Conservation (phyloP, 257 asterid species). For the Nicotiana tomentosiformis region DNA sequence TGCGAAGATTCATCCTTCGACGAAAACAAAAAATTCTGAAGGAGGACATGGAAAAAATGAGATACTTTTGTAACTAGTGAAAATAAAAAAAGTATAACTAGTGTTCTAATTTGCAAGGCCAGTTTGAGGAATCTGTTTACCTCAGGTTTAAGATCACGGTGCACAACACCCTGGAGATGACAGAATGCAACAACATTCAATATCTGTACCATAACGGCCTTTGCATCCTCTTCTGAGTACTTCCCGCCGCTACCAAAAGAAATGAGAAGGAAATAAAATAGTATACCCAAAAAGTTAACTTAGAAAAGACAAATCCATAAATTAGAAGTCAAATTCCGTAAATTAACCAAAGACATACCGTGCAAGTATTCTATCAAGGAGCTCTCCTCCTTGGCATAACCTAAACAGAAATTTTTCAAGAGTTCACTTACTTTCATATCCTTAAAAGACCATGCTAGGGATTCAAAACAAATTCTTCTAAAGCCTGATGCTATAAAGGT, state of each 20-base stretch:
- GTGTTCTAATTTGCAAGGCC: background rate
- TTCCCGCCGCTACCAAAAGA: conserved; percentile 43
- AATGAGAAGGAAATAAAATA: conserved; percentile 6
- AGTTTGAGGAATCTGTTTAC: conserved; percentile 19
- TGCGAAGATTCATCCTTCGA: conserved; percentile 46
- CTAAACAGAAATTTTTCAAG: conserved; percentile 23
- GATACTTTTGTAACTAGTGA: background rate
- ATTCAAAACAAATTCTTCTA: background rate
- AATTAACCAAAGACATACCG: conserved; percentile 30
- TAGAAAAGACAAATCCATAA: background rate
- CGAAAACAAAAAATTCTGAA: conserved; percentile 56
- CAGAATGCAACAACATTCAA: conserved; percentile 48
- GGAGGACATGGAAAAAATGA: conserved; percentile 4
- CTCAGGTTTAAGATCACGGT: conserved; percentile 83
- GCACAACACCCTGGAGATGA: conserved; percentile 67
- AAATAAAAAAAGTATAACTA: background rate
- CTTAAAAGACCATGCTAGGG: background rate
- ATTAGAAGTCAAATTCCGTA: background rate
- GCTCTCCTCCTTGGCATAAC: conserved; percentile 79
- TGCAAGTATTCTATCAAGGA: conserved; percentile 55
- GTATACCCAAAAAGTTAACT: background rate
- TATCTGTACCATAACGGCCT: conserved; percentile 50
- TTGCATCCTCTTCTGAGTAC: conserved; percentile 58
- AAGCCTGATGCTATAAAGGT: background rate
- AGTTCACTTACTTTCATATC: background rate